These are phyloP conservation scores for Styphnolobium japonicum DNA, from an alignment of 306 rosid species.

Conservation along the genomic window DNA sequence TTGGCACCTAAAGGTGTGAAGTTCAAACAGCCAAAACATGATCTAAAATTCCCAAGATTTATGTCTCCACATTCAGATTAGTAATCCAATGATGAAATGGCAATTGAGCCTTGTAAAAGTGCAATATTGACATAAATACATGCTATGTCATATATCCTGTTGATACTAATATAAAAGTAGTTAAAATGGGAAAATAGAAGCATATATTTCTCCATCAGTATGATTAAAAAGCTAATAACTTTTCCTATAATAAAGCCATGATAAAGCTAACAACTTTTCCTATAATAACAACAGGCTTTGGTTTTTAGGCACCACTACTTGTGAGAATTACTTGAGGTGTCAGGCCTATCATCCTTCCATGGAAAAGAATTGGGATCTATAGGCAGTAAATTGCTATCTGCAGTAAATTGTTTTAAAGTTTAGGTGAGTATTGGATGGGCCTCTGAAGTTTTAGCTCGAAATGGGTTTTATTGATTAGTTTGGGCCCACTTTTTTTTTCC, in stretches of 20 bases:
- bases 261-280: too few relatives aligned
- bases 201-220: too few relatives aligned
- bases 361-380: slow-evolving; percentile 76
- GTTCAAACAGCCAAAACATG: background rate
- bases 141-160: background rate
- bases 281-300: slow-evolving; percentile 32
- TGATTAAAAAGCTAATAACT: too few relatives aligned
- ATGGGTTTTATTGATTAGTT: too few relatives aligned
- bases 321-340: slow-evolving; percentile 74
- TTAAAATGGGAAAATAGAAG: too few relatives aligned
- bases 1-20: background rate
- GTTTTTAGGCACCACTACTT: slow-evolving; percentile 65
- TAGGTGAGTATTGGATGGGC: too few relatives aligned
- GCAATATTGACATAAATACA: background rate
- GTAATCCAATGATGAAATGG: background rate
- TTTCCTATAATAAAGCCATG: too few relatives aligned
- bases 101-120: slow-evolving; percentile 11
- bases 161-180: too few relatives aligned
- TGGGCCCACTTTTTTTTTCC: too few relatives aligned
- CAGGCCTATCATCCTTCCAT: slow-evolving; percentile 76
- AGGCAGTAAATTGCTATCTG: too few relatives aligned
- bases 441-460: too few relatives aligned
- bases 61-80: background rate
- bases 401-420: too few relatives aligned
- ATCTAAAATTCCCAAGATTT: background rate